Conservation (phyloP, 2,329 filamentous ascomycete species). For the Monilinia fructicola region DNA sequence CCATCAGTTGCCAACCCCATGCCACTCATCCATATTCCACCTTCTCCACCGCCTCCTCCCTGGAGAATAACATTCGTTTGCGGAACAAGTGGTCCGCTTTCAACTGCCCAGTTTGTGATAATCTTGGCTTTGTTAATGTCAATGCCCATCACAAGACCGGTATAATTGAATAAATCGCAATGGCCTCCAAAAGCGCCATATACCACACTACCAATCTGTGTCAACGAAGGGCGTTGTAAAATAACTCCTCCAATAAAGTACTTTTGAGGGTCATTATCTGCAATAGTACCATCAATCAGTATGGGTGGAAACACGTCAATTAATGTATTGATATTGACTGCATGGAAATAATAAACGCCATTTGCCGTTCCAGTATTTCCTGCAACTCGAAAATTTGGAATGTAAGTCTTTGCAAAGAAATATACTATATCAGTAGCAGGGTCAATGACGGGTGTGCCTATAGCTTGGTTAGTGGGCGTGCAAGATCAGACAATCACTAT, state of each 20-base stretch:
- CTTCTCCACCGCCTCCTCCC: conserved; percentile 42
- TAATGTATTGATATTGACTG: conserved; percentile 26
- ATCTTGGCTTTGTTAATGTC: conserved; percentile 41
- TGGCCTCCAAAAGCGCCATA: conserved; percentile 28
- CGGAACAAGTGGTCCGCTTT: conserved; percentile 42
- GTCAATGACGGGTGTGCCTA: conserved; percentile 30
- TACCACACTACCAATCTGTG: conserved; percentile 22
- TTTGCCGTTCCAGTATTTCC: conserved; percentile 23
- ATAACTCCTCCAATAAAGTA: conserved; percentile 28
- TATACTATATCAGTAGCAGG: conserved; percentile 31
- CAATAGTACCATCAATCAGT: conserved; percentile 26
- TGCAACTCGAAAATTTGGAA: conserved; percentile 18
- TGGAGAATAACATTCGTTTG: conserved; percentile 36
- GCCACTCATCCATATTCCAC: conserved; percentile 43
- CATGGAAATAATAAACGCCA: conserved; percentile 31
- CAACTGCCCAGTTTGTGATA: conserved; percentile 41
- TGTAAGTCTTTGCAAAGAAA: conserved; percentile 32
- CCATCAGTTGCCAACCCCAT: conserved; percentile 40
- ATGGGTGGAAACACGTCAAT: conserved; percentile 26
- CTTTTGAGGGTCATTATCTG: conserved; percentile 26
- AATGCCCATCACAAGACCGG: conserved; percentile 48
- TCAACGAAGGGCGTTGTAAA: conserved; percentile 27
- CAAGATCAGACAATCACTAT: not conserved
- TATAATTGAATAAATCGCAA: conserved; percentile 31
- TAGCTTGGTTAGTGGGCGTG: not conserved